Conservation (phyloP, 139 green algal species). For the Micromonas pusilla region DNA sequence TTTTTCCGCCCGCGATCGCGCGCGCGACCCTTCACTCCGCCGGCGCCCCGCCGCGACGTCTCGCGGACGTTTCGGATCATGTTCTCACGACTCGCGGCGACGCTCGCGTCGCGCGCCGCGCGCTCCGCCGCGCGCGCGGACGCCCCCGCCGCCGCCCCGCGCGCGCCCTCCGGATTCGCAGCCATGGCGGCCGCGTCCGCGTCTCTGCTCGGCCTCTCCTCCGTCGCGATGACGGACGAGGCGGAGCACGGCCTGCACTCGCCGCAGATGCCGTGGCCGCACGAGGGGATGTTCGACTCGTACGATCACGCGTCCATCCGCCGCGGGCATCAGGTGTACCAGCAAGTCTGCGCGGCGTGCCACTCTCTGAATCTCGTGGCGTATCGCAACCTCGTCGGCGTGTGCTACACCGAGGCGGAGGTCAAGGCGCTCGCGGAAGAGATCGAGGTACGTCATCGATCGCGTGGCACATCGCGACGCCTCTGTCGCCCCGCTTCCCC, state of each 20-base stretch:
- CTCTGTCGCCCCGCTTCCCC: not conserved
- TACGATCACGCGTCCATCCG: slow-evolving; percentile 91
- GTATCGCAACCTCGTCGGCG: slow-evolving; percentile 91
- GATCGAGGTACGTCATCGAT: slow-evolving; percentile 52
- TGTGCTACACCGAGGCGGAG: slow-evolving; percentile 96
- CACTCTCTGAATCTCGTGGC: slow-evolving; percentile 88
- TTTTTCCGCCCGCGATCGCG: no score
- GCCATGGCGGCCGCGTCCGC: not conserved
- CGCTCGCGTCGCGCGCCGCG: not conserved
- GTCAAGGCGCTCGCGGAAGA: slow-evolving; percentile 87
- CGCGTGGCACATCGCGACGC: not conserved
- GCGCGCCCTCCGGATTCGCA: not conserved
- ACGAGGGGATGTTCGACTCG: slow-evolving; percentile 79
- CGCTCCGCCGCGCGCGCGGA: not conserved
- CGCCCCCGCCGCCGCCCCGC: not conserved
- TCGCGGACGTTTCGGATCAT: not conserved
- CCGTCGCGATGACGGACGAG: slow-evolving; percentile 63
- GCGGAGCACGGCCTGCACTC: slow-evolving; percentile 86
- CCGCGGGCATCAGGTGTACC: slow-evolving; percentile 82
- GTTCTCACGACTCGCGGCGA: not conserved
- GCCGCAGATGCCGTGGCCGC: slow-evolving; percentile 78
- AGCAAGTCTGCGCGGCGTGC: slow-evolving; percentile 89
- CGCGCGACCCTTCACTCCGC: no score
- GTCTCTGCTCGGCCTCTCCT: not conserved
- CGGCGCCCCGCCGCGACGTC: no score